Percentiles rank a stretch among this genome's conserved stretches.
Evolutionary conservation across 2,329 filamentous ascomycete genomes (phyloP).

Genomic region (Aureobasidium melanogenum): DNA sequence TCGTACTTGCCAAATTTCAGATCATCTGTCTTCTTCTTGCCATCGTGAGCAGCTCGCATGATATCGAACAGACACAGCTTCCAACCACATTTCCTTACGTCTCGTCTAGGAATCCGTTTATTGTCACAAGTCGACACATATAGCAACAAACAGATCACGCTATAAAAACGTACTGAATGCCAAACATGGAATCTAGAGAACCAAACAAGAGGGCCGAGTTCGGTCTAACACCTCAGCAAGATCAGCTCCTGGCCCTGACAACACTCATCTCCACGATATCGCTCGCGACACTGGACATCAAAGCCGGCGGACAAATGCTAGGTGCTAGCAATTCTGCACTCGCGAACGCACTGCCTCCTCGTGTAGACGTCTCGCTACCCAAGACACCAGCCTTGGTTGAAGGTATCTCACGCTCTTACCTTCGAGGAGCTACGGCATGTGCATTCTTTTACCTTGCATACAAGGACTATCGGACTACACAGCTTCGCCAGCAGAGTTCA

Average conservation of each 20-base stretch:
- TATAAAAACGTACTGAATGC: neutral
- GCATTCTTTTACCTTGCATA: neutral
- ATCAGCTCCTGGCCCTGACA: neutral
- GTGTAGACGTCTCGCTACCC: neutral
- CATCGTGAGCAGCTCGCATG: too few species aligned
- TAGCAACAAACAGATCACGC: neutral
- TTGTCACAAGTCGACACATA: too few species aligned
- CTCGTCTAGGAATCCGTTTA: too few species aligned
- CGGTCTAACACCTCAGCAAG: neutral
- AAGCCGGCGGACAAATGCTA: neutral
- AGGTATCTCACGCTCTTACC: neutral
- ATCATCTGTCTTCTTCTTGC: neutral
- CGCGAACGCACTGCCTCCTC: neutral
- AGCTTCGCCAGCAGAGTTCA: neutral
- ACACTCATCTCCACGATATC: neutral
- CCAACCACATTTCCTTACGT: too few species aligned
- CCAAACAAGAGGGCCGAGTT: neutral
- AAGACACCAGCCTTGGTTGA: neutral
- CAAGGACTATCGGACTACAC: neutral
- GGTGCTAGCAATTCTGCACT: neutral
- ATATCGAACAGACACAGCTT: neutral
- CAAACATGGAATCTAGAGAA: neutral
- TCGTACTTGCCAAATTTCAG: neutral
- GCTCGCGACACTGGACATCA: neutral
- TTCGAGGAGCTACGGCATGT: neutral